A percentile compares a stretch with the other conserved stretches of the same genome.
These are phyloP conservation scores for Aspergillus steynii DNA, from an alignment of 495 filamentous ascomycete species.

Conservation along the genomic window DNA sequence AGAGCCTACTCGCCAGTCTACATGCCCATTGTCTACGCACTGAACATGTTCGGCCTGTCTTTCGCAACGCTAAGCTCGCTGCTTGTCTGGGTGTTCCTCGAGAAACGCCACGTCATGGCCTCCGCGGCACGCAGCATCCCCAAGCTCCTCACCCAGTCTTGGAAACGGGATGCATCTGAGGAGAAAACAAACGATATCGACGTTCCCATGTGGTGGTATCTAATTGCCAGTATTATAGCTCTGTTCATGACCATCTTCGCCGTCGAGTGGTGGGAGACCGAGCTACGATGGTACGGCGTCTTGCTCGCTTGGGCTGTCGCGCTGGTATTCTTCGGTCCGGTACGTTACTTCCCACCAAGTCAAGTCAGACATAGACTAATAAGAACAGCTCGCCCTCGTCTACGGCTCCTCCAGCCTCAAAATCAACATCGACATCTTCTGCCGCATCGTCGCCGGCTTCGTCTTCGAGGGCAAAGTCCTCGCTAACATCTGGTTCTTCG, in stretches of 20 bases:
- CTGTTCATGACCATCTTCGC: slow-evolving; percentile 75
- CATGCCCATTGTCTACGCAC: slow-evolving; percentile 77
- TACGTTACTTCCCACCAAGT: slow-evolving; percentile 3
- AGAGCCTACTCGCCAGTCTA: slow-evolving; percentile 72
- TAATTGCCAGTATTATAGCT: slow-evolving; percentile 67
- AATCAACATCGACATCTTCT: slow-evolving; percentile 72
- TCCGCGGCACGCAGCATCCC: slow-evolving; percentile 16
- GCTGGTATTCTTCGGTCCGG: slow-evolving; percentile 46
- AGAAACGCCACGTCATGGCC: slow-evolving; percentile 33
- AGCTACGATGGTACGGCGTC: slow-evolving; percentile 67
- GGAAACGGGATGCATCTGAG: slow-evolving; percentile 57
- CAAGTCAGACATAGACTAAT: slow-evolving; percentile 23
- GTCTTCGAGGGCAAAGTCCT: slow-evolving; percentile 81
- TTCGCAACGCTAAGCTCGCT: slow-evolving; percentile 76
- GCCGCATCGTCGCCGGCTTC: slow-evolving; percentile 76
- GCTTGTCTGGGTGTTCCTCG: slow-evolving; percentile 61
- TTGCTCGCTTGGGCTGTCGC: slow-evolving; percentile 74
- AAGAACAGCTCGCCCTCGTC: slow-evolving; percentile 78
- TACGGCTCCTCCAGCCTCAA: slow-evolving; percentile 87
- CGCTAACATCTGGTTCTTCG: slow-evolving; percentile 81
- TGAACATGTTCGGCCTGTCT: slow-evolving; percentile 72
- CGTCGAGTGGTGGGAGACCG: slow-evolving; percentile 71
- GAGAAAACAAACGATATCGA: slow-evolving; percentile 54
- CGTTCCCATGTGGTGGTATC: slow-evolving; percentile 77
- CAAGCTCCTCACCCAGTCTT: slow-evolving; percentile 13